Base-by-base conservation (phyloP, 768 basidiomycete genomes). In the Rhodosporidiobolus sp. region DNA sequence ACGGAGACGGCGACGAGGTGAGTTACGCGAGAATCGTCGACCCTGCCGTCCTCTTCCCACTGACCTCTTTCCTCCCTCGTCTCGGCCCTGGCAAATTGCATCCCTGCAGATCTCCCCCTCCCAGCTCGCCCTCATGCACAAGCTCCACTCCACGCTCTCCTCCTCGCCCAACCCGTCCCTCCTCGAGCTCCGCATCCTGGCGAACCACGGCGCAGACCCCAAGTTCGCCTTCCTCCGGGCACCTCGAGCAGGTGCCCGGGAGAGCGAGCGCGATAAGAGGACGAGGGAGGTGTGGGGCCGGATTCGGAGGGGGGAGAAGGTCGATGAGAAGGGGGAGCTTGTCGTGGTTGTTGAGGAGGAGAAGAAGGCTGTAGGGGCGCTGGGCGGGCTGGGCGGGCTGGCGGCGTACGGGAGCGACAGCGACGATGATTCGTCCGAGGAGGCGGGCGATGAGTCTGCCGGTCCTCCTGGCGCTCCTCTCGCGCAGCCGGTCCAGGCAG, bases 181-280 rank as follows among this genome's bases (percentile, higher is more conserved):
- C 73, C 84, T 95, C 32, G 92, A 94, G 80, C 88, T 93, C 85
- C 86, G 92, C 11, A 93, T 96, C 76, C 83, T 95, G 24, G 88
- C 93, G 17, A 92, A 95, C 76, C 86, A 94, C 77, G 89, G 91
- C 0, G 82, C 84, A 20, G 92, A 95, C 79, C 82, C 83, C 56
- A 85, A 90, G 11, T 94, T 96, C 78, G 86, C 88, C 1, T 94
- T 94, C 80, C 80, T 95, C 24, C 56, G 57, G 4, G 32, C 55
- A 7, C 8, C 14, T 43, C 38, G 38, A 7, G 8, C 38, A 7
- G 38, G 38, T 14, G 38, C 14, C 8, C 7, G 38, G 38, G 38
- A 43, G 20, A 34, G 55, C 4, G 49, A 50, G 34, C 46, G 49
- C 11, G 74, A 64, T 0, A 70, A 65, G 20, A 59, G 54, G 24